Evolutionary conservation across 2,329 filamentous ascomycete species (phyloP), one percentile per base, ranked within the genome.

Genomic region (Pochonia chlamydosporia): DNA sequence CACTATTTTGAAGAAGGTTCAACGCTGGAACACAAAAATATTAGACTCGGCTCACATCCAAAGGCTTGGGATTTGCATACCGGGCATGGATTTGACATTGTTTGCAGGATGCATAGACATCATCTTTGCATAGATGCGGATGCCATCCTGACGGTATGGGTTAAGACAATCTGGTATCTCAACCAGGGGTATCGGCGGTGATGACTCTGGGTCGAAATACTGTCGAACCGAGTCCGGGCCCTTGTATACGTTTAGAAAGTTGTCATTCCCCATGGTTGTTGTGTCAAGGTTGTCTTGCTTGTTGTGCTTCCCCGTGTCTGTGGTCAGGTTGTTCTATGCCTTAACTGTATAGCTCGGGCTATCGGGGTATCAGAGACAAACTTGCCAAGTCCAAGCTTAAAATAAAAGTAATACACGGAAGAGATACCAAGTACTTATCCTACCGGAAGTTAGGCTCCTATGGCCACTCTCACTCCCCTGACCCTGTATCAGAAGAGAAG

Each of bases 91-190:
- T 57, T 84, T 83, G 53, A 84, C 76, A 43, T 83, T 84, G 49
- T 82, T 76, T 11, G 79, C 76, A 1, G 80, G 79, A 50, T 78
- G 75, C 66, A 75, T 74, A 3, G 76, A 78, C 72, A 83, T 77
- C 74, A 83, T 78, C 62, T 83, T 83, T 24, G 80, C 80, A 51
- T 81, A 82, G 51, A 84, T 81, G 18, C 78, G 73, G 3, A 84
- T 74, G 2, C 76, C 76, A 72, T 83, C 73, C 16, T 69, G 50
- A 42, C 72, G 66, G 52, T 73, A 79, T 0, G 78, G 78, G 50
- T 84, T 84, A 41, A 84, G 65, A 33, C 64, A 64, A 21, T 68
- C 66, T 3, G 79, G 79, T 8, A 84, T 65, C 62, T 84, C 80
- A 14, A 84, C 76, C 3, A 84, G 64, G 4, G 80, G 80, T 2